Base-by-base conservation (phyloP, 75 land plant genomes). In the Cunninghamia lanceolata region DNA sequence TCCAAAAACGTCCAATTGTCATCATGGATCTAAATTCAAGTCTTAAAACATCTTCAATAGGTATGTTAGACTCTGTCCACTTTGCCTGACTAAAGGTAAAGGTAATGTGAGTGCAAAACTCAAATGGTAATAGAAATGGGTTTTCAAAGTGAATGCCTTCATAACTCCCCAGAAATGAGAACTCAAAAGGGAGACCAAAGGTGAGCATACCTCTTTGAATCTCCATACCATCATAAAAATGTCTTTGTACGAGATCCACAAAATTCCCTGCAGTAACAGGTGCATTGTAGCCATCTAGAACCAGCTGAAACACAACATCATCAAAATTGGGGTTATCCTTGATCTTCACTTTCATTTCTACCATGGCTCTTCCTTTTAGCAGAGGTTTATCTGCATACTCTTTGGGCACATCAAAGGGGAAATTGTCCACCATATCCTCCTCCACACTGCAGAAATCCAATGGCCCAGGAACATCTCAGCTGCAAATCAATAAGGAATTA, bases 371-470 rank as follows among this genome's bases (percentile, higher is more conserved):
- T 25, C 99, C 99, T 86, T 98, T 98, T 87, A 98, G 82, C 19
- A 98, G 90, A 56, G 99, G 99, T 93, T 90, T 95, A 75, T 84
- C 92, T 35, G 88, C 92, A 88, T 93, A 98, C 87, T 97, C 98
- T 86, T 95, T 93, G 3, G 99, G 99, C 54, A 98, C 94, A 84
- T 95, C 95, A 85, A 90, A 98, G 30, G 99, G 99, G 84, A 98
- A 98, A 76, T 91, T 91, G 84, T 92, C 94, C 84, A 98, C 99
- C 99, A 98, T 98, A 84, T 95, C 96, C 94, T 98, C 99, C 91
- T 98, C 99, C 88, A 98, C 93, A 98, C 99, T 98, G 99, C 99
- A 94, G 98, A 96, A 94, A 94, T 86, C 89, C 95, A 96, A 93
- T 91, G 93, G 92, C 90, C 90, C 92, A 95, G 93, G 96, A 95